A percentile compares a stretch with the other conserved stretches of the same genome.
Conservation (phyloP, 2,329 filamentous ascomycete genomes). For the Pseudogymnoascus sp. region DNA sequence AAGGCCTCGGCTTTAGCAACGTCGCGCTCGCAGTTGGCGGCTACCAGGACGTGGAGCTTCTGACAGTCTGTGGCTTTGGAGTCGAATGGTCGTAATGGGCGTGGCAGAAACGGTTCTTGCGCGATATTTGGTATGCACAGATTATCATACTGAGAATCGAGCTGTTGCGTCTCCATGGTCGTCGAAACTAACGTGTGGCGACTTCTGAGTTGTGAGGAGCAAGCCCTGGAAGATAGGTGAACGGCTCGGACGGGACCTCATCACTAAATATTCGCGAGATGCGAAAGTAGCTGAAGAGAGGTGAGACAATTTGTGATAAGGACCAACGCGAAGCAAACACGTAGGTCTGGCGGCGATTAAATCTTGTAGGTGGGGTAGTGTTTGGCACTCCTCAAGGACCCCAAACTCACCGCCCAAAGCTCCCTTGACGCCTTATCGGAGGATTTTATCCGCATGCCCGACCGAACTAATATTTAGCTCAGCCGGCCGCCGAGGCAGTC, state of each 20-base stretch:
- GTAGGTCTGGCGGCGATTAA: neutral
- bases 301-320: slow-evolving; percentile 2
- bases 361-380: neutral
- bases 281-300: neutral
- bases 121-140: neutral
- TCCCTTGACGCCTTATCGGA: neutral
- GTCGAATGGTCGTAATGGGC: slow-evolving; percentile 20
- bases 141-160: neutral
- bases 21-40: slow-evolving; percentile 58
- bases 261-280: slow-evolving; percentile 5
- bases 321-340: slow-evolving; percentile 5
- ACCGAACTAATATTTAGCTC: neutral
- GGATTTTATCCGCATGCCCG: neutral
- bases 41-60: slow-evolving; percentile 56
- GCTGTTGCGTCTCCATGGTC: neutral
- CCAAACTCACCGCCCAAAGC: slow-evolving; percentile 3
- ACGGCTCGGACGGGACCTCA: neutral
- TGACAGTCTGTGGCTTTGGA: slow-evolving; percentile 41
- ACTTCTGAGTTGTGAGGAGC: slow-evolving; percentile 1
- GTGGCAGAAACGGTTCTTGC: slow-evolving; percentile 20
- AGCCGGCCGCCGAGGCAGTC: too few relatives aligned
- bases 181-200: neutral
- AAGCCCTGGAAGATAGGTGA: neutral
- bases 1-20: slow-evolving; percentile 60
- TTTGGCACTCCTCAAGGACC: neutral